Percentiles rank a stretch among this genome's conserved stretches.
These are phyloP conservation scores for Nakazawaea ernobii DNA, from an alignment of 805 yeast genomes.

Conservation along the genomic window DNA sequence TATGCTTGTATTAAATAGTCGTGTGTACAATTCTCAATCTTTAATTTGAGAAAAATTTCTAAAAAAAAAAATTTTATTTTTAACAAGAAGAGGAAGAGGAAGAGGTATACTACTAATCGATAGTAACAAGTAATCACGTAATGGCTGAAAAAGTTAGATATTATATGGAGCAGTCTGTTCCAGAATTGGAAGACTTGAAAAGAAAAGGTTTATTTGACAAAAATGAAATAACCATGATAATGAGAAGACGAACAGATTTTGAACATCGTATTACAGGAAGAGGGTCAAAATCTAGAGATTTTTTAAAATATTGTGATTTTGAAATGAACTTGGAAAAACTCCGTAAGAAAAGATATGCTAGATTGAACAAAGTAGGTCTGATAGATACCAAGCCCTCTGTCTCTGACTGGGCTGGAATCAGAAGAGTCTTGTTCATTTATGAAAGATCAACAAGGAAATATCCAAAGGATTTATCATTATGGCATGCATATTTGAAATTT, in stretches of 20 bases:
- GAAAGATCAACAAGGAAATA: slow-evolving; percentile 78
- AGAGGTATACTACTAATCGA: too few relatives aligned
- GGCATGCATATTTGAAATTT: slow-evolving; percentile 72
- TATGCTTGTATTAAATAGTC: too few relatives aligned
- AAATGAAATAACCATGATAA: slow-evolving; percentile 74
- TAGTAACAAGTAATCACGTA: not conserved
- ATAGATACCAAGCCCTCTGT: slow-evolving; percentile 58
- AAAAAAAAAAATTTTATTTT: not conserved
- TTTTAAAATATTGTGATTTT: slow-evolving; percentile 69
- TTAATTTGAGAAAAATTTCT: not conserved
- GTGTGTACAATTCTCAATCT: not conserved
- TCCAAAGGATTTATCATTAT: slow-evolving; percentile 70
- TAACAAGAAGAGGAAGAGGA: not conserved
- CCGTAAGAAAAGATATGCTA: slow-evolving; percentile 60
- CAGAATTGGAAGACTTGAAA: slow-evolving; percentile 86
- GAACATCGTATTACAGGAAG: slow-evolving; percentile 86
- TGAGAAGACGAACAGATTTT: slow-evolving; percentile 92
- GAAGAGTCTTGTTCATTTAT: slow-evolving; percentile 75
- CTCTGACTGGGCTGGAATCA: slow-evolving; percentile 82
- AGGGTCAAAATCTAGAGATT: slow-evolving; percentile 75
- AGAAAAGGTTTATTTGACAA: slow-evolving; percentile 77
- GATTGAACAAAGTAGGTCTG: slow-evolving; percentile 52
- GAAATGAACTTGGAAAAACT: slow-evolving; percentile 76
- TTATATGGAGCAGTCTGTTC: slow-evolving; percentile 66
- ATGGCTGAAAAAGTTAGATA: slow-evolving; percentile 43